phyloP scores from a whole-genome alignment of 805 yeast genomes.

The Candida arabinofermentans region DNA sequence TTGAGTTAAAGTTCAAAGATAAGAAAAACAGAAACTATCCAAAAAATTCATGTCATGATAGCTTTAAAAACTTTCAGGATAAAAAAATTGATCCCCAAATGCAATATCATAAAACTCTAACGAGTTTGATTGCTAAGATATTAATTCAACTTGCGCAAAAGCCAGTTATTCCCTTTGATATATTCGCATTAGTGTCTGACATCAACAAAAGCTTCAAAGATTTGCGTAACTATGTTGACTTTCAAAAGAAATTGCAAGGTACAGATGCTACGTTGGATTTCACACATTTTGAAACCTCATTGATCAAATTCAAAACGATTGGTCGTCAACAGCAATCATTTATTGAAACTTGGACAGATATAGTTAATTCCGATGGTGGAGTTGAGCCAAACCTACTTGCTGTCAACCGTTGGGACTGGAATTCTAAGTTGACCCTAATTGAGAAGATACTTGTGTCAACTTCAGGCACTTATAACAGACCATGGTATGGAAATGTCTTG shows the following conservation, averaged over 20 bases:
- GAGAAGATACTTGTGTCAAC: conserved; percentile 49
- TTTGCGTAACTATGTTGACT: conserved; percentile 37
- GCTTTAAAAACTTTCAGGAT: conserved; percentile 49
- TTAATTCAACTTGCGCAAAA: conserved; percentile 62
- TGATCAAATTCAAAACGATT: conserved; percentile 37
- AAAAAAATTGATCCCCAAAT: conserved; percentile 51
- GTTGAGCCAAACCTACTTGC: conserved; percentile 71
- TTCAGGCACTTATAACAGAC: conserved; percentile 44
- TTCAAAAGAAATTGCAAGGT: conserved; percentile 5
- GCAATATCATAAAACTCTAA: conserved; percentile 51
- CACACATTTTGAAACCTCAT: conserved; percentile 24
- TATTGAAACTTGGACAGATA: conserved; percentile 59
- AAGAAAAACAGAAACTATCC: conserved; percentile 35
- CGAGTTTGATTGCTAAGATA: conserved; percentile 50
- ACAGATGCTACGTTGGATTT: conserved; percentile 19
- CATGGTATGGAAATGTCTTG: conserved; percentile 63
- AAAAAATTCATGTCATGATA: conserved; percentile 57
- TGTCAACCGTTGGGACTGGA: conserved; percentile 77
- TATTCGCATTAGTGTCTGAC: conserved; percentile 41
- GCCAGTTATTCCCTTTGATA: conserved; percentile 71
- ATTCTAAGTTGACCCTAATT: conserved; percentile 55
- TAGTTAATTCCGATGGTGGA: conserved; percentile 49
- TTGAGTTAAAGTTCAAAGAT: conserved; percentile 49
- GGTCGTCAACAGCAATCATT: conserved; percentile 52
- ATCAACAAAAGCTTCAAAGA: conserved; percentile 44